Evolutionary conservation across 768 basidiomycete genomes (phyloP).

Genomic region (Lactarius evosmus): DNA sequence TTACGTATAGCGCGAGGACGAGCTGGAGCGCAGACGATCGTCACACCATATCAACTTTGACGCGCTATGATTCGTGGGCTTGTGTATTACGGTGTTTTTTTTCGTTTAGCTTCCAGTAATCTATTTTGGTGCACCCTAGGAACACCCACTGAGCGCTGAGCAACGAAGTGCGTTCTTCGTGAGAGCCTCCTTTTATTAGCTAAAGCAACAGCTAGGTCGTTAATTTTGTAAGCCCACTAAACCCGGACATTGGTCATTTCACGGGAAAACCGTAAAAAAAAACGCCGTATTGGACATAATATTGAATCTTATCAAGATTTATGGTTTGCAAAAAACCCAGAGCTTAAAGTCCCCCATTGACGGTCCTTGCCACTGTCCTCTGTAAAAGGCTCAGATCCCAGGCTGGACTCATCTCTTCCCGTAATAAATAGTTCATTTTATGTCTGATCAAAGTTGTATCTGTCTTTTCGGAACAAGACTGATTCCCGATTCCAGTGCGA

Average conservation of each 20-base stretch:
- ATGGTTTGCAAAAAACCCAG: neutral
- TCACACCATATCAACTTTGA: slow-evolving; percentile 99
- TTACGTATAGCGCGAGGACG: slow-evolving; percentile 76
- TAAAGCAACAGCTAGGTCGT: no score
- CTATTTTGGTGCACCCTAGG: neutral
- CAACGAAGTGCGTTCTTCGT: no score
- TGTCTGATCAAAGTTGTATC: neutral
- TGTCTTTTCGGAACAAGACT: neutral
- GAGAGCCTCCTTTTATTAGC: no score
- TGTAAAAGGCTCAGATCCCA: no score
- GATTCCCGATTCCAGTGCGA: neutral
- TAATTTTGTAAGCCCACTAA: neutral
- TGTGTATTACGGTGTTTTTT: neutral
- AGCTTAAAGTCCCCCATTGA: neutral
- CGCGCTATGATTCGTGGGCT: slow-evolving; percentile 56
- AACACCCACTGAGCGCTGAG: neutral
- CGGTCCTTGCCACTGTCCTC: no score
- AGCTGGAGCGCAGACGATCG: slow-evolving; percentile 78
- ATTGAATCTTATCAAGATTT: neutral
- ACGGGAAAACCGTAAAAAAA: no score
- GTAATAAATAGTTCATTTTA: no score
- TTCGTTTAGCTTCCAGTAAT: neutral
- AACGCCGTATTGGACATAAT: neutral
- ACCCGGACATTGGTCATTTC: neutral
- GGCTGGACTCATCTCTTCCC: no score